Evolutionary conservation across 2,329 filamentous ascomycete genomes (phyloP), one percentile per base, ranked within the genome.

Genomic region (Botrytis sinoallii): DNA sequence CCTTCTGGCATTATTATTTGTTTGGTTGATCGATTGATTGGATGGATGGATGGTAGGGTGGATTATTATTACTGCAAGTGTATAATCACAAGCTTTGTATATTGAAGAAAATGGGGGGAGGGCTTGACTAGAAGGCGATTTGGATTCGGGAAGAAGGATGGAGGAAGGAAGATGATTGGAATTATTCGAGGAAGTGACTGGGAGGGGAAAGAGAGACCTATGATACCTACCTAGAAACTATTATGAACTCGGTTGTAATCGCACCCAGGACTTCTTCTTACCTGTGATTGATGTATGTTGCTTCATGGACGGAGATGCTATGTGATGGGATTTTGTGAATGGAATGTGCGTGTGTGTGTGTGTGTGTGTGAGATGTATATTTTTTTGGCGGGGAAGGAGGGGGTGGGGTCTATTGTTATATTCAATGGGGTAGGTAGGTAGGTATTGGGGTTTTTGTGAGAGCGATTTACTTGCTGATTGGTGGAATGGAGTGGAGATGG

Each of bases 1-100:
- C 29, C 66, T 44, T 57, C 48, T 57, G 48, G 48, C 38, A 69
- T 69, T 69, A 9, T 57, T 68, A 57, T 68, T 68, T 42, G 22
- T 8, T 68, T 57, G 46, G 8, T 63, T 42, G 35, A 55, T 6
- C 22, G 46, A 14, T 38, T 60, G 46, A 12, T 14, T 29, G 25
- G 25, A 12, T 68, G 48, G 25, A 29, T 29, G 25, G 20, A 10
- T 60, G 46, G 46, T 25, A 25, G 35, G 64, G 32, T 32, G 64
- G 8, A 52, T 14, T 42, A 32, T 69, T 57, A 69, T 69, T 42
- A 57, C 29, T 42, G 29, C 35, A 40, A 14, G 55, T 69, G 66
- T 57, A 57, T 57, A 2, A 68, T 42, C 40, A 68, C 9, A 57
- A 64, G 61, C 66, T 68, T 42, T 57, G 66, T 57, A 57, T 48